These are phyloP conservation scores for Annona squamosa DNA, from an alignment of 164 flowering plant genomes.

Conservation along the genomic window DNA sequence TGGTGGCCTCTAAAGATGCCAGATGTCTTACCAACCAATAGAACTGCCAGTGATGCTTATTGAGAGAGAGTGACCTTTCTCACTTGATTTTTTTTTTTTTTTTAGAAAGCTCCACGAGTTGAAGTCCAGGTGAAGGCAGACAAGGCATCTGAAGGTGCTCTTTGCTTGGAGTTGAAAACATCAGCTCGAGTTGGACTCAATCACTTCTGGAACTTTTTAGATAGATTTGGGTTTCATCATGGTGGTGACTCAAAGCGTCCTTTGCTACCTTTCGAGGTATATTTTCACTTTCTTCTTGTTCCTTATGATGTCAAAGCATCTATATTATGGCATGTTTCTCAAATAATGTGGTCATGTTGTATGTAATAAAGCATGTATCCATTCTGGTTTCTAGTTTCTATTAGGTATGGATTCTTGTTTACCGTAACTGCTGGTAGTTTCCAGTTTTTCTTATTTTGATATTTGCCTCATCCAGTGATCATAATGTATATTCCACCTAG, in stretches of 20 bases:
- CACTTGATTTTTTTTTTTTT: not conserved
- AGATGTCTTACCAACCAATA: too few species aligned
- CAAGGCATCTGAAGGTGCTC: slow-evolving; percentile 51
- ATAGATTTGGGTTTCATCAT: slow-evolving; percentile 71
- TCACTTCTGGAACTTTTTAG: slow-evolving; percentile 70
- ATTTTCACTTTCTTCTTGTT: slow-evolving; percentile 5
- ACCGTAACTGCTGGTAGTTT: not conserved
- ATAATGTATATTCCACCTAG: too few species aligned
- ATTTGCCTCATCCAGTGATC: not conserved
- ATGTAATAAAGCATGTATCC: not conserved
- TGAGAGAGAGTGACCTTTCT: not conserved
- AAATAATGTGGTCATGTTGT: not conserved
- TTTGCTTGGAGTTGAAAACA: slow-evolving; percentile 50
- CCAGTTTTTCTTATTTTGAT: not conserved
- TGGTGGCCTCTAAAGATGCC: too few species aligned
- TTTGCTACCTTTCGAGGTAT: slow-evolving; percentile 85
- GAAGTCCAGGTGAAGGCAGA: slow-evolving; percentile 42
- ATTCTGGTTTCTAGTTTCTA: not conserved
- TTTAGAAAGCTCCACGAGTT: slow-evolving; percentile 22
- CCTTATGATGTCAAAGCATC: not conserved
- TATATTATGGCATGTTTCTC: not conserved
- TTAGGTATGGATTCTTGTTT: not conserved
- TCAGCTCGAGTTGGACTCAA: slow-evolving; percentile 33
- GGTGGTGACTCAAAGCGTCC: slow-evolving; percentile 40
- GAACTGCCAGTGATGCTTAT: not conserved